These are phyloP conservation scores for Rhynchosporium graminicola DNA, from an alignment of 2,329 filamentous ascomycete genomes.

Conservation along the genomic window DNA sequence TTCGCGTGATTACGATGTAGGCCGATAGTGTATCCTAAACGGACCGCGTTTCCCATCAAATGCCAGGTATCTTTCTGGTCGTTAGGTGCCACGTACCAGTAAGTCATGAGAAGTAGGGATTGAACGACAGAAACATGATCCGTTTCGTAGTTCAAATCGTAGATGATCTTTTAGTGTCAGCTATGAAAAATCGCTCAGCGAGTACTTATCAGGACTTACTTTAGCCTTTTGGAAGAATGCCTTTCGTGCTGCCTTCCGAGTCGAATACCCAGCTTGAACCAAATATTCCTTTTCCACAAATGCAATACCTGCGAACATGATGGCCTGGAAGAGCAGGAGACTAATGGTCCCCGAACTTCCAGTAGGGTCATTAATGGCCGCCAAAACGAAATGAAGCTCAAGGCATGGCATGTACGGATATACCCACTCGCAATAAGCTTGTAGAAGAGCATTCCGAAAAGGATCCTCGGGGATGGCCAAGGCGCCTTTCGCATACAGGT, in stretches of 20 bases:
- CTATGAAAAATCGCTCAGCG: not conserved
- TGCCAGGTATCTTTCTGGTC: constrained; percentile 99
- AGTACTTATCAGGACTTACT: constrained; percentile 51
- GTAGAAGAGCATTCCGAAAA: constrained; percentile 79
- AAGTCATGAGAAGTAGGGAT: constrained; percentile 87
- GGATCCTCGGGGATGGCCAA: constrained; percentile 69
- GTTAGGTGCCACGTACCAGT: constrained; percentile 96
- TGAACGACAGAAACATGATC: constrained; percentile 89
- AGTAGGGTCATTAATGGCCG: constrained; percentile 64
- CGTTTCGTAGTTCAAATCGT: constrained; percentile 93
- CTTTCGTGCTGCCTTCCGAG: constrained; percentile 79
- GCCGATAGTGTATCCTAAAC: constrained; percentile 89
- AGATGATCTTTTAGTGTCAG: constrained; percentile 62
- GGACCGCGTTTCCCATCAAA: constrained; percentile 97
- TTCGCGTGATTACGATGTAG: constrained; percentile 83
- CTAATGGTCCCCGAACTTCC: constrained; percentile 73
- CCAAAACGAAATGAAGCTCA: constrained; percentile 63
- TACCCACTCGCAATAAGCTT: constrained; percentile 84
- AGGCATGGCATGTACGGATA: constrained; percentile 93
- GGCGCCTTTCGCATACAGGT: constrained; percentile 81
- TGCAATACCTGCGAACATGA: constrained; percentile 91
- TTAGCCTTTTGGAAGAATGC: constrained; percentile 87
- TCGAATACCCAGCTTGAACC: constrained; percentile 73
- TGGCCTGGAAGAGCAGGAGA: constrained; percentile 85
- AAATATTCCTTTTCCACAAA: constrained; percentile 82